Base-by-base conservation (phyloP, 495 filamentous ascomycete genomes). In the Podospora bellae-mahoneyi region DNA sequence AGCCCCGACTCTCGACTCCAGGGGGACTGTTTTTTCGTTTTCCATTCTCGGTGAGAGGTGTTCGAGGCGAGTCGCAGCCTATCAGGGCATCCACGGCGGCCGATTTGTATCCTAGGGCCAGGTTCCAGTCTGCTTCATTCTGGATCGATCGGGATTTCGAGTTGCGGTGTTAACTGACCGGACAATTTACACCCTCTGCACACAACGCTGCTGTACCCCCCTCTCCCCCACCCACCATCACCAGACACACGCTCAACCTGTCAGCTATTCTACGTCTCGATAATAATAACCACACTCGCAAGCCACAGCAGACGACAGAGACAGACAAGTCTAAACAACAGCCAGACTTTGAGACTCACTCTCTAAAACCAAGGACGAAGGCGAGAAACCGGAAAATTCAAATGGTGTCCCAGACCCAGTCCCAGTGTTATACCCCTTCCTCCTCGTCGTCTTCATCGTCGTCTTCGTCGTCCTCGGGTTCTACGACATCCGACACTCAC, bases 41-140 rank as follows among this genome's bases (percentile, higher is more conserved):
- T 48, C 9, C 6, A 48, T 48, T 48, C 39, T 48, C 39, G 39
- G 39, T 48, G 39, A 48, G 15, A 13, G 39, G 7, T 10, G 39
- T 48, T 48, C 39, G 15, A 48, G 39, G 39, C 39, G 15, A 16
- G 39, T 48, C 39, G 39, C 9, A 48, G 39, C 39, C 39, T 48
- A 13, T 48, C 39, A 48, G 39, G 39, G 39, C 39, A 48, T 48
- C 20, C 20, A 64, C 57, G 59, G 57, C 70, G 48, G 69, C 64
- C 70, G 65, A 68, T 69, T 69, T n/a, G 48, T 57, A 71, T 26
- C 9, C 66, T 64, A 60, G 60, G 65, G 55, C 69, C 7, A 69
- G 67, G 69, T 64, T 68, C 70, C 69, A 66, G 23, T 57, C n/a
- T 55, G 26, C 28, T 67, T 32, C 66, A 19, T 19, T 48, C 15